phyloP scores from a whole-genome alignment of 306 rosid genomes.

The Rosa multiflora region DNA sequence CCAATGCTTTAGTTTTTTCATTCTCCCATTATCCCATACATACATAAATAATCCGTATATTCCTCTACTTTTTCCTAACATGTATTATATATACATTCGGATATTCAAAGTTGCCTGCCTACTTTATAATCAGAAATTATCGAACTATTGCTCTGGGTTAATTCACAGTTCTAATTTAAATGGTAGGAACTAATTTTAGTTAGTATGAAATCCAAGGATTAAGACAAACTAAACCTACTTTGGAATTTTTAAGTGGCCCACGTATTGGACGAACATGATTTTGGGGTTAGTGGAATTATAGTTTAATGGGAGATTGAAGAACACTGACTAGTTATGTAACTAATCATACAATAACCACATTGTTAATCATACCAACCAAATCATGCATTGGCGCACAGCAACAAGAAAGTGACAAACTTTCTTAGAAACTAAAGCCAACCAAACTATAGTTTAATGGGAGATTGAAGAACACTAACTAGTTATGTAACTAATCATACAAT shows the following conservation, averaged over 20 bases:
- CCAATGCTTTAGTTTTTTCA: conserved; percentile 6
- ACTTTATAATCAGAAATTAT: neutral
- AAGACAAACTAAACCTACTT: conserved; percentile 5
- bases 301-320: neutral
- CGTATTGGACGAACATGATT: conserved; percentile 18
- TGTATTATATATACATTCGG: conserved; percentile 25
- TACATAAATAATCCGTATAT: conserved; percentile 21
- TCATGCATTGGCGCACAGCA: neutral
- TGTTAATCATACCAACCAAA: neutral
- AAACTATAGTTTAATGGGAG: neutral
- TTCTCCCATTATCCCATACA: neutral
- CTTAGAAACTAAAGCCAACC: neutral
- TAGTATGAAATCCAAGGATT: conserved; percentile 11
- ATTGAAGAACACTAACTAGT: neutral
- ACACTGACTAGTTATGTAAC: neutral
- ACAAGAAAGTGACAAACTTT: neutral
- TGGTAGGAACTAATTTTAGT: neutral
- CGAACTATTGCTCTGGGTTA: neutral
- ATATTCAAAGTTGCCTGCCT: conserved; percentile 25
- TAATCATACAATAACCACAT: neutral
- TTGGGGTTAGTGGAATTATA: conserved; percentile 13
- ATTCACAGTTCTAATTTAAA: neutral
- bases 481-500: neutral
- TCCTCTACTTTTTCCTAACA: conserved; percentile 21
- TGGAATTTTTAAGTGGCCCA: conserved; percentile 12